Base-by-base conservation (phyloP, 2,329 filamentous ascomycete genomes). In the Lithohypha guttulata region DNA sequence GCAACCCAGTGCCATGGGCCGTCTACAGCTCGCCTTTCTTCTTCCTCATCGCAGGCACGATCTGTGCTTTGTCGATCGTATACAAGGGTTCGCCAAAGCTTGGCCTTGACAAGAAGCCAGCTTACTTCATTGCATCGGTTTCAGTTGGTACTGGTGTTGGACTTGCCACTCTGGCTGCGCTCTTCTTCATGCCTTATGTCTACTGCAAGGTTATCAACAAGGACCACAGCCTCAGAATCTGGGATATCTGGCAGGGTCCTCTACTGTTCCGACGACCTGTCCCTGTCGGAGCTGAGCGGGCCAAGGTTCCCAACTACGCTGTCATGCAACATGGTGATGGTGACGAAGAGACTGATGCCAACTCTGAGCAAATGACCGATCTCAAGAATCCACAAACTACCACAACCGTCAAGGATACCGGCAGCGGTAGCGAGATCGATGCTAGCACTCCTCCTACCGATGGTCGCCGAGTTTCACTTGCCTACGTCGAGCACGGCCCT, bases 51-150 rank as follows among this genome's bases (percentile, higher is more conserved):
- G 79, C 81, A 41, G 79, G 70, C 40, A 83, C 79, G 42, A 63
- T 86, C 53, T 84, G 80, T 63, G 40, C 81, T 0, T 68, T 87
- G 4, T 84, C 79, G 29, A 77, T 87, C 51, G 81, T 86, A 50
- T 85, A 84, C 71, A 85, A 86, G 69, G 81, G 81, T 21, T 84
- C 81, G 7, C 80, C 81, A 17, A 77, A 67, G 43, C 70, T 83
- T 20, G 69, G 70, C 15, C 64, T 84, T 19, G 67, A 63, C 63
- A 73, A 79, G 61, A 81, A 79, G 66, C 77, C 81, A 2, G 59
- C 60, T 6, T 77, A 72, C 70, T 85, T 74, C 54, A 73, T 85
- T 44, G 78, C 69, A 8, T 62, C 71, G 10, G 79, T 84, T 44
- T 78, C 76, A 13, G 53, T 84, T 44, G 79, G 80, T 27, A 68